Evolutionary conservation across 1,284 basidiomycete genomes (phyloP).

Genomic region (Phellopilus nigrolimitatus): DNA sequence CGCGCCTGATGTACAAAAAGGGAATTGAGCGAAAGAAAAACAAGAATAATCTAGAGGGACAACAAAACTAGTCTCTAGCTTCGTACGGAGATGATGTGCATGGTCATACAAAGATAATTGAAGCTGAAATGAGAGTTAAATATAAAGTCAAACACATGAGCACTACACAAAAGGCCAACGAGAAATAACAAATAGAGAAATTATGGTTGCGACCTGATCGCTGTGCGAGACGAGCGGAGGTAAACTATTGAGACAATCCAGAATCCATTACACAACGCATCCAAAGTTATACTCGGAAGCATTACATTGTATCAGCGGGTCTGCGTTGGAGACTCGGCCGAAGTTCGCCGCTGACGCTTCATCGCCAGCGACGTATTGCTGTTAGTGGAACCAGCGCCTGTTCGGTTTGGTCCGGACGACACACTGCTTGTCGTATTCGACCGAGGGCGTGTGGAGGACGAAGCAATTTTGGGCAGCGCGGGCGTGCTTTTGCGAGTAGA

Average conservation of each 20-base stretch:
- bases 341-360: slow-evolving; percentile 78
- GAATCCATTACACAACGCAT: neutral
- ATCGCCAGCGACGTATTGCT: slow-evolving; percentile 40
- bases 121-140: slow-evolving; percentile 9
- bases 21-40: slow-evolving; percentile 7
- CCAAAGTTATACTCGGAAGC: neutral
- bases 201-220: too few relatives aligned
- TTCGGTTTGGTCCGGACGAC: slow-evolving; percentile 36
- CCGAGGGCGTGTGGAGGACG: slow-evolving; percentile 59
- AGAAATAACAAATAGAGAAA: neutral
- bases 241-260: neutral
- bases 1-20: slow-evolving; percentile 4
- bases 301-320: too few relatives aligned
- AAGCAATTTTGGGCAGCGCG: slow-evolving; percentile 64
- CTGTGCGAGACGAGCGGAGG: slow-evolving; percentile 26
- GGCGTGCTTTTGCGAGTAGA: slow-evolving; percentile 56
- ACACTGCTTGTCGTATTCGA: slow-evolving; percentile 59
- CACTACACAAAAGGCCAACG: neutral
- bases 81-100: slow-evolving; percentile 9
- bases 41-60: slow-evolving; percentile 29
- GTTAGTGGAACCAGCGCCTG: slow-evolving; percentile 17
- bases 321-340: slow-evolving; percentile 40
- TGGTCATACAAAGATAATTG: slow-evolving; percentile 8
- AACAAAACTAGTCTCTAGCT: slow-evolving; percentile 19
- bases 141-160: slow-evolving; percentile 15